Conservation (phyloP, 179 eudicot genomes). For the Drosera spatulata region DNA sequence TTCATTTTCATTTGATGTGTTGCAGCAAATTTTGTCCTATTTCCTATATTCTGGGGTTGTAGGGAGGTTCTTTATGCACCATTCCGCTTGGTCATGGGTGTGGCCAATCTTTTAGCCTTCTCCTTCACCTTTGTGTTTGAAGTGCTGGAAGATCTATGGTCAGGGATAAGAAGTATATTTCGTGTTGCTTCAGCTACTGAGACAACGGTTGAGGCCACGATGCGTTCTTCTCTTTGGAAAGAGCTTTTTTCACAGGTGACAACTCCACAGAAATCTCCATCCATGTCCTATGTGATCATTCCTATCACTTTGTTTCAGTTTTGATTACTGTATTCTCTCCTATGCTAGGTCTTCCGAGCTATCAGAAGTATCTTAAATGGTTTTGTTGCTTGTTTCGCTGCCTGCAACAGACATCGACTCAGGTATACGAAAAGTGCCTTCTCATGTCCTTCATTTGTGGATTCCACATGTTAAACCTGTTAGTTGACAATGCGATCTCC, state of each 20-base stretch:
- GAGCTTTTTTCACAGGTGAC: too few relatives aligned
- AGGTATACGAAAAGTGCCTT: conserved; percentile 31
- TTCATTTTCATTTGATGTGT: not conserved
- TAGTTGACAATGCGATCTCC: too few relatives aligned
- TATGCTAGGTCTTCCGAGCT: conserved; percentile 73
- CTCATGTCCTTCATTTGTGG: not conserved
- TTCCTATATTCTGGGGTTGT: conserved; percentile 64
- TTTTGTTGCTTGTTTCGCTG: conserved; percentile 72
- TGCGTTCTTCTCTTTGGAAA: too few relatives aligned
- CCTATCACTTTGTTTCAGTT: not conserved
- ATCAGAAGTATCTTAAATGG: conserved; percentile 79
- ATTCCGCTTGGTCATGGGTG: conserved; percentile 47
- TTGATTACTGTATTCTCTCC: conserved; percentile 4
- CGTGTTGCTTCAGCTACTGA: conserved; percentile 39
- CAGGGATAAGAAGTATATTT: conserved; percentile 35
- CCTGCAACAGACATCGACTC: conserved; percentile 96
- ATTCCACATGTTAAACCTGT: too few relatives aligned
- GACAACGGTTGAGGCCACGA: too few relatives aligned
- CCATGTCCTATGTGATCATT: not conserved
- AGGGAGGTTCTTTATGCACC: conserved; percentile 76
- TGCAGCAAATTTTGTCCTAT: conserved; percentile 55
- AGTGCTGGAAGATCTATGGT: conserved; percentile 41
- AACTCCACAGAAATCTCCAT: not conserved
- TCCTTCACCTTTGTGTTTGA: conserved; percentile 27
- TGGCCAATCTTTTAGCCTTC: conserved; percentile 32